Evolutionary conservation across 495 filamentous ascomycete genomes (phyloP).

Genomic region (Cetradonia linearis): DNA sequence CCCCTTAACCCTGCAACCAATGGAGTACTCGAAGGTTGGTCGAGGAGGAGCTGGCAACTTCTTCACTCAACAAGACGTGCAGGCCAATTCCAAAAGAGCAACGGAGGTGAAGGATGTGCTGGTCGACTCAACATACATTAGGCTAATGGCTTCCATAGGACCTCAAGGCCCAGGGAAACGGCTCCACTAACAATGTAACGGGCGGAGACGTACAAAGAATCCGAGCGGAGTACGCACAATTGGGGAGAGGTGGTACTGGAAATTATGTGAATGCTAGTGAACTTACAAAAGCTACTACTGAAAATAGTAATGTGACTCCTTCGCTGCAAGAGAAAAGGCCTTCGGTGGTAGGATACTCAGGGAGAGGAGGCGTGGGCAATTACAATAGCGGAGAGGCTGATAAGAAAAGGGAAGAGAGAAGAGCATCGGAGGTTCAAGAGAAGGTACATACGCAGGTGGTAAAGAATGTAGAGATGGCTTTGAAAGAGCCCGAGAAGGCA

Average conservation of each 20-base stretch:
- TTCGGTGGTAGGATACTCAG: conserved; percentile 17
- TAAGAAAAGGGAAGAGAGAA: neutral
- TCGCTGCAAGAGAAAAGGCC: conserved; percentile 14
- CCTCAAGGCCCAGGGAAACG: conserved; percentile 20
- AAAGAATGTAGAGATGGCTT: conserved; percentile 19
- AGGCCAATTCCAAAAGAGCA: conserved; percentile 9
- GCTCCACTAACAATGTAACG: neutral
- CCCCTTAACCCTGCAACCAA: neutral
- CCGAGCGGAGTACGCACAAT: conserved; percentile 12
- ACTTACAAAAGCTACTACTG: conserved; percentile 10
- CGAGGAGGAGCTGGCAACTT: conserved; percentile 26
- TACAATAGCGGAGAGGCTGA: conserved; percentile 12
- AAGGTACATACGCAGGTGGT: conserved; percentile 12
- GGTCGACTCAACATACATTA: neutral
- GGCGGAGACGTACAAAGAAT: neutral
- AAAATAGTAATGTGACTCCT: conserved; percentile 12
- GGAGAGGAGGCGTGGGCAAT: conserved; percentile 24
- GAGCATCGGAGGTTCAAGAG: conserved; percentile 12
- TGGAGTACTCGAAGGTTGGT: conserved; percentile 23
- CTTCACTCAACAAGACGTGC: conserved; percentile 22
- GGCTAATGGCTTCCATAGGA: conserved; percentile 15
- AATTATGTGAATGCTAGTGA: conserved; percentile 14
- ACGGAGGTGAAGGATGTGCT: conserved; percentile 5
- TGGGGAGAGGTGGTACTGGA: conserved; percentile 24
- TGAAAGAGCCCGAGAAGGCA: conserved; percentile 22